phyloP scores from a whole-genome alignment of 1,284 basidiomycete genomes.

The Mycena citricolor region DNA sequence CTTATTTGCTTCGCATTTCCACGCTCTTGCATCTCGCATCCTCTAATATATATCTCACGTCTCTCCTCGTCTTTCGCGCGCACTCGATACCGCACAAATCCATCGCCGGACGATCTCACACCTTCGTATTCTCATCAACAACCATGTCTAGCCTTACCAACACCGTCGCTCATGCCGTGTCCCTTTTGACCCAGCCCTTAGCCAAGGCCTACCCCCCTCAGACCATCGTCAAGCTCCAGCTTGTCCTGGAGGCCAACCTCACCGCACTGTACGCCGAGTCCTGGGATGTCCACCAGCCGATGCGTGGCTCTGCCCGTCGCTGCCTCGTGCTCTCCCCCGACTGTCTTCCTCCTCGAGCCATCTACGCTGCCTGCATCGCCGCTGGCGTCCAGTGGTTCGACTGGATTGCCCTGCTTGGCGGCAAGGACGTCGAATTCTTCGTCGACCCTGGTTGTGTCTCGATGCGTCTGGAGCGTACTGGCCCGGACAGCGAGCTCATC shows the following conservation, averaged over 20 bases:
- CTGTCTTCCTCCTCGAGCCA: conserved; percentile 63
- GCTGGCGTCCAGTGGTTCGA: conserved; percentile 73
- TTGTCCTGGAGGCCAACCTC: conserved; percentile 68
- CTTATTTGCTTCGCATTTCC: conserved; percentile 2
- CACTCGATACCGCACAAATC: conserved; percentile 15
- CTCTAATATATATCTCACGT: conserved; percentile 2
- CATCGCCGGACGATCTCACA: conserved; percentile 74
- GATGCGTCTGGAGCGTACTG: conserved; percentile 50
- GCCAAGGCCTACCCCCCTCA: conserved; percentile 51
- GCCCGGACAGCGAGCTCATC: conserved; percentile 41
- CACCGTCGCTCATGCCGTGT: conserved; percentile 68
- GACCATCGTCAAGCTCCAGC: conserved; percentile 65
- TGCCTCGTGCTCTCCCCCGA: conserved; percentile 71
- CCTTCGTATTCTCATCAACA: too few relatives aligned
- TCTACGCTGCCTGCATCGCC: conserved; percentile 67
- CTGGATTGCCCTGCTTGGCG: conserved; percentile 69
- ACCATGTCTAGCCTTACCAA: conserved; percentile 50
- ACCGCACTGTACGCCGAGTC: conserved; percentile 61
- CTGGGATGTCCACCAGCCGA: conserved; percentile 63
- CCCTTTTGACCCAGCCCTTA: conserved; percentile 68
- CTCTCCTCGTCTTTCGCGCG: conserved; percentile 18
- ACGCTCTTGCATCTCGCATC: conserved; percentile 3
- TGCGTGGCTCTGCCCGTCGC: conserved; percentile 66
- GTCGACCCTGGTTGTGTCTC: conserved; percentile 76
- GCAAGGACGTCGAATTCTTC: conserved; percentile 71